Evolutionary conservation across 352 stramenopile genomes (phyloP).

Genomic region (Phytophthora cactorum): DNA sequence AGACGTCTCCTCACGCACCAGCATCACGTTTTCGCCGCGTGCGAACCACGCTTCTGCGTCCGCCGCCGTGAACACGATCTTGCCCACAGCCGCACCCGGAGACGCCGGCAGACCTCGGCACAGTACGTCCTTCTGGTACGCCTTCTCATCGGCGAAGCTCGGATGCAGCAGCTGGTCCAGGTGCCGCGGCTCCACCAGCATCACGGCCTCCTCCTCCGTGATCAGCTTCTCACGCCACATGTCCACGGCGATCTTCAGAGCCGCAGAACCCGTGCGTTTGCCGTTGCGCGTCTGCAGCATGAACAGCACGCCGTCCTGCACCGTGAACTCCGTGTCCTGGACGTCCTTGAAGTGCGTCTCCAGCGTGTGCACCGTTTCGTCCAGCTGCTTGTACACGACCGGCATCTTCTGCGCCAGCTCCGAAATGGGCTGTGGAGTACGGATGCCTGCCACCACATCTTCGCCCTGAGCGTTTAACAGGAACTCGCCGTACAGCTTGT

Average conservation of each 20-base stretch:
- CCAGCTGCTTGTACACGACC: constrained; percentile 31
- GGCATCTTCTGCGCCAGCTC: constrained; percentile 34
- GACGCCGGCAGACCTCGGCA: constrained; percentile 27
- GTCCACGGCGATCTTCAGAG: constrained; percentile 33
- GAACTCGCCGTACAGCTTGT: constrained; percentile 36
- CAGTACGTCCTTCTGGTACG: constrained; percentile 32
- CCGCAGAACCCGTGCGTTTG: constrained; percentile 28
- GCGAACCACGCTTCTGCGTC: constrained; percentile 28
- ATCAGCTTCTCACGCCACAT: constrained; percentile 39
- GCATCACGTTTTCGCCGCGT: constrained; percentile 31
- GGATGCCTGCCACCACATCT: constrained; percentile 32
- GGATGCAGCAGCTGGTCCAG: constrained; percentile 32
- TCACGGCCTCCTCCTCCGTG: constrained; percentile 35
- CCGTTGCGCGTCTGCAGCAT: constrained; percentile 35
- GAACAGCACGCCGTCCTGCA: constrained; percentile 32
- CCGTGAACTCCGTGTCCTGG: constrained; percentile 34
- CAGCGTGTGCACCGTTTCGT: constrained; percentile 33
- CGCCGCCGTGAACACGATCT: constrained; percentile 35
- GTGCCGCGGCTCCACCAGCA: constrained; percentile 34
- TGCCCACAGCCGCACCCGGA: constrained; percentile 29
- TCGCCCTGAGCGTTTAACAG: constrained; percentile 35
- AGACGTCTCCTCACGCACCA: constrained; percentile 31
- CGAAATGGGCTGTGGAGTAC: constrained; percentile 32
- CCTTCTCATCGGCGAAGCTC: constrained; percentile 33
- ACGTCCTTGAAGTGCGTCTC: constrained; percentile 41